Percentiles rank a stretch among this genome's conserved stretches.
phyloP scores from a whole-genome alignment of 208 protist genomes.

The Acanthamoeba lenticulata region DNA sequence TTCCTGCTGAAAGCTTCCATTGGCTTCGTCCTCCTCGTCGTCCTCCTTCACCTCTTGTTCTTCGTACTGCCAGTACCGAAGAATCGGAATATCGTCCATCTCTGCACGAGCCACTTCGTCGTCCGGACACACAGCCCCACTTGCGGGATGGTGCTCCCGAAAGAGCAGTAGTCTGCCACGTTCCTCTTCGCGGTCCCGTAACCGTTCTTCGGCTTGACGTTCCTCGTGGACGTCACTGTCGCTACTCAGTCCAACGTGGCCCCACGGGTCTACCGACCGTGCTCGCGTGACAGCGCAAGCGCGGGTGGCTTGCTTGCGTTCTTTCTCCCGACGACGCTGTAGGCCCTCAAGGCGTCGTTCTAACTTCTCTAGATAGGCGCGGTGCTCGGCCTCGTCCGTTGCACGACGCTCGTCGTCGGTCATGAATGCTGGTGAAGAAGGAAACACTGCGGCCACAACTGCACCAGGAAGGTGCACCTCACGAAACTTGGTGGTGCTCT shows the following conservation, averaged over 20 bases:
- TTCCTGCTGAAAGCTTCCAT: too few relatives aligned
- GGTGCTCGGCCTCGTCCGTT: neutral
- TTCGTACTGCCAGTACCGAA: neutral
- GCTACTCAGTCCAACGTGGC: neutral
- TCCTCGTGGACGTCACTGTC: neutral
- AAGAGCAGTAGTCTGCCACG: neutral
- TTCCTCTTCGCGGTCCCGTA: neutral
- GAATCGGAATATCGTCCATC: neutral
- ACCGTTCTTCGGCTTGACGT: neutral
- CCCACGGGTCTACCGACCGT: neutral
- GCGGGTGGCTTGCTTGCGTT: neutral
- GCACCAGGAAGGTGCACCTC: neutral
- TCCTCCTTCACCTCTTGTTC: neutral
- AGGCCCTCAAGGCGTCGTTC: neutral
- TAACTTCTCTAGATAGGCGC: neutral
- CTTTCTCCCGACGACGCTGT: neutral
- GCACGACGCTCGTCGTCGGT: neutral
- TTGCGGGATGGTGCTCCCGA: neutral
- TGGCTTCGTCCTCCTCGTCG: neutral
- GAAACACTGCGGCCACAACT: neutral
- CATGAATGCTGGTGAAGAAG: neutral
- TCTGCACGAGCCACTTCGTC: neutral
- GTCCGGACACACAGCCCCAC: neutral
- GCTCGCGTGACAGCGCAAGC: neutral
- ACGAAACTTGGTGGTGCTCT: neutral